Base-by-base conservation (phyloP, 805 yeast genomes). In the Starmerella stigmatis region DNA sequence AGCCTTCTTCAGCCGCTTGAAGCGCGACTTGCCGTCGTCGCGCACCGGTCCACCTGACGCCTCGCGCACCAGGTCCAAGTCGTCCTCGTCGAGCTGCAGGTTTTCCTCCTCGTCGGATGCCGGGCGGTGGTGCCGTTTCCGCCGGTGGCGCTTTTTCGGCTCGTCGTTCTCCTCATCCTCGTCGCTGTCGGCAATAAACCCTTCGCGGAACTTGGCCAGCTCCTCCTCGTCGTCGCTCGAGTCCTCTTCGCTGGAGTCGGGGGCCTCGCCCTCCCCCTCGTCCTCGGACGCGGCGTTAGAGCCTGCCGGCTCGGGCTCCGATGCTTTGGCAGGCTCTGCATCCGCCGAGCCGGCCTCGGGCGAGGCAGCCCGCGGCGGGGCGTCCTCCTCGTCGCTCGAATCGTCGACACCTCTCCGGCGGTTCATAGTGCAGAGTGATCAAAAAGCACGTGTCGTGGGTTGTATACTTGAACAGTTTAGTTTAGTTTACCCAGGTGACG, bases 101-200 rank as follows among this genome's bases (percentile, higher is more conserved):
- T 45, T 49, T 10, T 40, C 54, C 10, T 48, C 58, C 17, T 52
- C 61, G 3, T 32, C 47, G 2, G 32, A 41, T 19, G 32, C 45
- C 6, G 43, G 35, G 25, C 49, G 41, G 13, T 49, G 48, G 16
- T 49, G 44, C 41, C 56, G 48, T 43, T 50, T 45, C 39, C 54
- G 43, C 33, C 43, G 38, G 46, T 45, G 27, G 48, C 43, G 48
- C 30, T 33, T 4, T 20, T 17, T 13, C 44, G 25, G 47, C 41
- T 30, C 56, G 27, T 38, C 52, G 40, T 47, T n/a, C n/a, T 57
- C 72, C 12, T 71, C 79, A n/a, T 74, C 83, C 17, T 79, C 94
- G 47, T 82, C 94, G 56, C 85, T 95, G 57, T 86, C 96, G 9
- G 85, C 96, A 57, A 89, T 88, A 63, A 89, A 86, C 0, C 96